A percentile compares a stretch with the other conserved stretches of the same genome.
Evolutionary conservation across 2,329 filamentous ascomycete genomes (phyloP).

Genomic region (Sporothrix mexicana): DNA sequence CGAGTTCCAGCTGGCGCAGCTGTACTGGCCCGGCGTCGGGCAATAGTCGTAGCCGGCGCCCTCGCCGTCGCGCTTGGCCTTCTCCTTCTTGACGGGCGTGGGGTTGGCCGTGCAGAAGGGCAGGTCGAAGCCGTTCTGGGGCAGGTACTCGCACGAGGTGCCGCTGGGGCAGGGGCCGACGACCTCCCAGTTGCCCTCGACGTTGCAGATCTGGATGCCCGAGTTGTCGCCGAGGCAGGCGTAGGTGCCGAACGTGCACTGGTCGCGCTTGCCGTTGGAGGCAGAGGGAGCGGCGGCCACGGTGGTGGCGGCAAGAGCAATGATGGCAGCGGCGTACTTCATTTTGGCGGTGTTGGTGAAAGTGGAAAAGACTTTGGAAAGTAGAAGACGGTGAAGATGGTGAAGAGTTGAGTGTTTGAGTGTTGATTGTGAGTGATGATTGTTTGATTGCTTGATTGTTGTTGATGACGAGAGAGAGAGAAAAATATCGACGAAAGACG

Average conservation of each 20-base stretch:
- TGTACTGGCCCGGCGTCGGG: constrained; percentile 39
- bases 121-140: constrained; percentile 40
- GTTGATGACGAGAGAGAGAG: not conserved
- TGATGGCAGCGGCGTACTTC: constrained; percentile 33
- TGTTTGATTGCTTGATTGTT: not conserved
- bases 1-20: constrained; percentile 38
- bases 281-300: constrained; percentile 31
- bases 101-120: constrained; percentile 40
- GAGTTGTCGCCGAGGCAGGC: constrained; percentile 39
- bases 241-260: constrained; percentile 42
- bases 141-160: constrained; percentile 40
- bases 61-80: constrained; percentile 37
- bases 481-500: not conserved
- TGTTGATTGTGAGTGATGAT: not conserved
- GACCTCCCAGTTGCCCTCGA: constrained; percentile 39
- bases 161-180: constrained; percentile 41
- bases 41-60: constrained; percentile 37
- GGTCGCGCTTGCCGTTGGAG: constrained; percentile 24
- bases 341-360: constrained; percentile 18
- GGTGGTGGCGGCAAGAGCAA: constrained; percentile 30
- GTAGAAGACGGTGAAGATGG: not conserved
- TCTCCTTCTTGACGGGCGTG: constrained; percentile 15
- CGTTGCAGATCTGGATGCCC: constrained; percentile 42
- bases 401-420: not conserved
- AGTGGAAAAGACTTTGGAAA: not conserved